Evolutionary conservation across 202 grass and related monocot genomes (phyloP).

Genomic region (Musa balbisiana): DNA sequence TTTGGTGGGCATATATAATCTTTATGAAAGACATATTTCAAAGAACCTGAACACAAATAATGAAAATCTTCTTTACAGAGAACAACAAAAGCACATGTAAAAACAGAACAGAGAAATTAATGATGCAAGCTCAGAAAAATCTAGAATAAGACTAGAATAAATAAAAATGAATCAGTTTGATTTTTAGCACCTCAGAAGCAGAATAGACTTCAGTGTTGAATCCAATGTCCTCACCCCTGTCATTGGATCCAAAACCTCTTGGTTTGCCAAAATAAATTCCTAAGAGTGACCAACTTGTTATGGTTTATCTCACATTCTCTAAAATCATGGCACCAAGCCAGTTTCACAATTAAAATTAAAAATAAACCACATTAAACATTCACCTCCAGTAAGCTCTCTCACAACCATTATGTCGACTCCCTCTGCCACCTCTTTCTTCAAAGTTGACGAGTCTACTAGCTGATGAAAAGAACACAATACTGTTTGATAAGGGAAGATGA

Average conservation of each 20-base stretch:
- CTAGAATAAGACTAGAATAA: neutral
- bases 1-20: too few relatives aligned
- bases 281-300: slow-evolving; percentile 11
- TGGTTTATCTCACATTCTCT: neutral
- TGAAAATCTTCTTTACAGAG: neutral
- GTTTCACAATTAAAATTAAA: slow-evolving; percentile 1
- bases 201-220: slow-evolving; percentile 95
- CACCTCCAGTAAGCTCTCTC: slow-evolving; percentile 89
- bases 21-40: too few relatives aligned
- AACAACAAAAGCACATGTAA: too few relatives aligned
- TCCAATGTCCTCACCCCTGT: slow-evolving; percentile 65
- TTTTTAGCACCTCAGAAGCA: slow-evolving; percentile 45
- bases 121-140: neutral
- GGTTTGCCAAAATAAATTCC: slow-evolving; percentile 94
- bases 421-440: slow-evolving; percentile 86
- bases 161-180: neutral
- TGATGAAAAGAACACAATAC: slow-evolving; percentile 22
- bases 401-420: slow-evolving; percentile 96
- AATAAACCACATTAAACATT: neutral
- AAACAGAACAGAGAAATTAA: too few relatives aligned
- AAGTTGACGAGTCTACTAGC: slow-evolving; percentile 79
- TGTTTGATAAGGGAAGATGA: neutral
- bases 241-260: slow-evolving; percentile 86
- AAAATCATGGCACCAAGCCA: slow-evolving; percentile 3
- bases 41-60: neutral